A percentile compares a stretch with the other conserved stretches of the same genome.
Conservation (phyloP, 78 protist genomes). For the Chrysochromulina tobinii region DNA sequence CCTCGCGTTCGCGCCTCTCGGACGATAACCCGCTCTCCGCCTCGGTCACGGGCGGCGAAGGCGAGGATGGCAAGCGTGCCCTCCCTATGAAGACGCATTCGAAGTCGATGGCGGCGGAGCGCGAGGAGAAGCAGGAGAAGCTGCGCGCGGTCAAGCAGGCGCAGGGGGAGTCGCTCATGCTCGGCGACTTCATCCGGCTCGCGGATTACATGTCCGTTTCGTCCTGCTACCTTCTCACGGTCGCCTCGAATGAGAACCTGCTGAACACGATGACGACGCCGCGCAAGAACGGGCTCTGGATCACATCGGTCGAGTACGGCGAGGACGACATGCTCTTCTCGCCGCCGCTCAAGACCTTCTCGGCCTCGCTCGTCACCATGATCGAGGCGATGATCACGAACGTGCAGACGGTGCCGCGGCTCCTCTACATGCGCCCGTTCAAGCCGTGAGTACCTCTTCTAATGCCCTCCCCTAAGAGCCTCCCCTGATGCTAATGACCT, state of each 20-base stretch:
- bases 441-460: not conserved
- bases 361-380: not conserved
- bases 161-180: slow-evolving; percentile 23
- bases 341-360: not conserved
- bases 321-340: not conserved
- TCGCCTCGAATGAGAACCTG: not conserved
- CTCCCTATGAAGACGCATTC: not conserved
- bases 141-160: slow-evolving; percentile 27
- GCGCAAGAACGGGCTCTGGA: slow-evolving; percentile 21
- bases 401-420: slow-evolving; percentile 29
- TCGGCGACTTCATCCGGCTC: slow-evolving; percentile 45
- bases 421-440: slow-evolving; percentile 32
- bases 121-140: slow-evolving; percentile 32
- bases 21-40: not conserved
- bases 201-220: slow-evolving; percentile 62
- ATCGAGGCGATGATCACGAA: not conserved
- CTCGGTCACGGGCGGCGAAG: not conserved
- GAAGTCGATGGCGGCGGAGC: slow-evolving; percentile 39
- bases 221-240: not conserved
- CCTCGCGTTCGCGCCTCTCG: slow-evolving; percentile 43
- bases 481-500: too few relatives aligned
- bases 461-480: too few relatives aligned
- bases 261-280: not conserved
- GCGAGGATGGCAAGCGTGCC: not conserved
- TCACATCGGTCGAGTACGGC: not conserved